Conservation (phyloP, 768 basidiomycete species). For the Pholiota microspora region DNA sequence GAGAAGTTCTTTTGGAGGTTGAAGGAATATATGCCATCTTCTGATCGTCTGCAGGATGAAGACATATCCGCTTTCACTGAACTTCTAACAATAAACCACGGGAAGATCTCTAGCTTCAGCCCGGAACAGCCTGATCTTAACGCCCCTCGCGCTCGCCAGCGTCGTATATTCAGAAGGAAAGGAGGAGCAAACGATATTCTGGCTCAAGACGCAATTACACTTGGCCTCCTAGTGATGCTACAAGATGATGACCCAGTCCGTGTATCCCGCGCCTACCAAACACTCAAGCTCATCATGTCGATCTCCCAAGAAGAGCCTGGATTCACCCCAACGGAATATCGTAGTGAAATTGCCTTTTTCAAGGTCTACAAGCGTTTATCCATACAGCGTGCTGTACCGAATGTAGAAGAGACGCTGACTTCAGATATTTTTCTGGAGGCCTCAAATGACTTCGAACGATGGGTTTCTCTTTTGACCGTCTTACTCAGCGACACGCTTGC, state of each 20-base stretch:
- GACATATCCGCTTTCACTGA: constrained; percentile 74
- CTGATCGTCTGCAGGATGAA: constrained; percentile 52
- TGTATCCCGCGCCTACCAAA: constrained; percentile 59
- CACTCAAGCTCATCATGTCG: constrained; percentile 58
- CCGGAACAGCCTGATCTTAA: constrained; percentile 45
- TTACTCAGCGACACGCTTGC: constrained; percentile 62
- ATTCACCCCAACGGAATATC: constrained; percentile 35
- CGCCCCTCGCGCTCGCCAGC: constrained; percentile 40
- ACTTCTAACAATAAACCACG: constrained; percentile 57
- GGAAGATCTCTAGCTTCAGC: constrained; percentile 60
- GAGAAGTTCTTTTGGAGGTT: constrained; percentile 78
- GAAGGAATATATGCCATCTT: constrained; percentile 69
- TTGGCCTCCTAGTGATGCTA: constrained; percentile 57
- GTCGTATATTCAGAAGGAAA: constrained; percentile 17
- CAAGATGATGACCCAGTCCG: constrained; percentile 45
- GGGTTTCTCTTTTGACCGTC: constrained; percentile 60
- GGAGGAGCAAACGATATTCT: constrained; percentile 17
- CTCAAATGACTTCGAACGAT: constrained; percentile 52
- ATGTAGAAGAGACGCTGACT: constrained; percentile 37
- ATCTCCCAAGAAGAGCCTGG: constrained; percentile 30
- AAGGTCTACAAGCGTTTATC: constrained; percentile 40
- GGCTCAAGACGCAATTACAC: constrained; percentile 50
- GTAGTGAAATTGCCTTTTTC: constrained; percentile 47
- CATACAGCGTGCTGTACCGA: constrained; percentile 26
- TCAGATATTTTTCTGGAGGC: constrained; percentile 32